Conservation (phyloP, 495 filamentous ascomycete species). For the Apodospora peruviana region DNA sequence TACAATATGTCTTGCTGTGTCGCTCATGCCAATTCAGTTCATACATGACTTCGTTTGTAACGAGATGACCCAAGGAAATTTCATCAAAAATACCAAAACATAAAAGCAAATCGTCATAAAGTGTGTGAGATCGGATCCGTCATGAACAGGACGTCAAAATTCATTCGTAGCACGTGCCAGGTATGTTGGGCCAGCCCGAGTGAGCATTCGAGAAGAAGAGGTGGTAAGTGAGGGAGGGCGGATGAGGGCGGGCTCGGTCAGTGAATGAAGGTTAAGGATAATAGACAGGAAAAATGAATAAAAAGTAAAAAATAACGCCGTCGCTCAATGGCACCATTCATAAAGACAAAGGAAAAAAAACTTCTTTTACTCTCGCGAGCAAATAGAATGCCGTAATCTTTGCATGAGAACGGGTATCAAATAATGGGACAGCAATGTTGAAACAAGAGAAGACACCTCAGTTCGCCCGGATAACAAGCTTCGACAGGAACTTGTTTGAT, state of each 20-base stretch:
- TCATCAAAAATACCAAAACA: neutral
- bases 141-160: slow-evolving; percentile 65
- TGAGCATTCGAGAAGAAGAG: neutral
- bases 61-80: too few relatives aligned
- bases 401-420: slow-evolving; percentile 16
- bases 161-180: slow-evolving; percentile 4
- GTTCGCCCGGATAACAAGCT: slow-evolving; percentile 90
- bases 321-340: slow-evolving; percentile 18
- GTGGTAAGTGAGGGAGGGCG: neutral
- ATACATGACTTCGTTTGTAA: slow-evolving; percentile 20
- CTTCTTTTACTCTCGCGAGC: slow-evolving; percentile 20
- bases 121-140: too few relatives aligned
- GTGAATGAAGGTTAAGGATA: neutral
- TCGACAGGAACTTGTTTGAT: slow-evolving; percentile 90
- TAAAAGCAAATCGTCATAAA: neutral
- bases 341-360: slow-evolving; percentile 25
- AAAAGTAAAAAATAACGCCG: slow-evolving; percentile 19
- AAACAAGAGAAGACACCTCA: slow-evolving; percentile 36
- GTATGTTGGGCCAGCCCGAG: neutral
- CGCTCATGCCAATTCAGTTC: slow-evolving; percentile 12
- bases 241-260: neutral
- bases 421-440: slow-evolving; percentile 13
- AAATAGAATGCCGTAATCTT: slow-evolving; percentile 13
- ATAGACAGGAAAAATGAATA: neutral
- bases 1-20: too few relatives aligned